Conservation (phyloP, 2,329 filamentous ascomycete species). For the Phialophora verrucosa region DNA sequence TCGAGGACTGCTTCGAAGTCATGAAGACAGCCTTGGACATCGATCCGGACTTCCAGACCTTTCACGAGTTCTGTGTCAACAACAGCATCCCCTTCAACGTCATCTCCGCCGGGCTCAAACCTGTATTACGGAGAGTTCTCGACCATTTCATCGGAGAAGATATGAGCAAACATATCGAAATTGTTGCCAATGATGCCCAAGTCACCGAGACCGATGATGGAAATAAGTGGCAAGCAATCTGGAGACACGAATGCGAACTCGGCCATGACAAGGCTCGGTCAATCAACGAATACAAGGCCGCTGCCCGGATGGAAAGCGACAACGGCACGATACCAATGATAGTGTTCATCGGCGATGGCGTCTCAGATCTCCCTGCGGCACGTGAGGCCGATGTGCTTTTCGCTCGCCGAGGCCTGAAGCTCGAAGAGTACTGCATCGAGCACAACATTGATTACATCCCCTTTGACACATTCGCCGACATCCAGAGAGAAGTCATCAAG, state of each 20-base stretch:
- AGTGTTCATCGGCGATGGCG: slow-evolving; percentile 72
- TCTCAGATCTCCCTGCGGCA: slow-evolving; percentile 70
- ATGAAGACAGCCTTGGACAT: slow-evolving; percentile 68
- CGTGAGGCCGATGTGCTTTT: slow-evolving; percentile 71
- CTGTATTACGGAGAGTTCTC: slow-evolving; percentile 65
- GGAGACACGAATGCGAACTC: slow-evolving; percentile 68
- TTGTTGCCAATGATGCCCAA: slow-evolving; percentile 70
- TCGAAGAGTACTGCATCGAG: slow-evolving; percentile 71
- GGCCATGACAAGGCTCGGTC: slow-evolving; percentile 72
- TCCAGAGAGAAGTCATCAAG: slow-evolving; percentile 64
- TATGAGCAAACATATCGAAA: slow-evolving; percentile 64
- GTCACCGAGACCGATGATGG: slow-evolving; percentile 62
- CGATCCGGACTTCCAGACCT: slow-evolving; percentile 66
- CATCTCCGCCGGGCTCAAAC: slow-evolving; percentile 71
- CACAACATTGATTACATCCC: slow-evolving; percentile 65
- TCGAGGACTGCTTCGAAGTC: slow-evolving; percentile 70
- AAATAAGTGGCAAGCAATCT: slow-evolving; percentile 67
- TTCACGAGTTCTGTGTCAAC: slow-evolving; percentile 68
- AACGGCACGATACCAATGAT: slow-evolving; percentile 69
- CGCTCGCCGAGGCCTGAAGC: slow-evolving; percentile 66
- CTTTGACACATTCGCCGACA: slow-evolving; percentile 70
- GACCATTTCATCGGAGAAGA: slow-evolving; percentile 70
- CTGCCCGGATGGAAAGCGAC: slow-evolving; percentile 60
- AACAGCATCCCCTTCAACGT: slow-evolving; percentile 72
- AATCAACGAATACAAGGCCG: slow-evolving; percentile 64